Evolutionary conservation across 225 moss, liverwort and hornwort species (phyloP).

Genomic region (Thuidium tamariscinum): DNA sequence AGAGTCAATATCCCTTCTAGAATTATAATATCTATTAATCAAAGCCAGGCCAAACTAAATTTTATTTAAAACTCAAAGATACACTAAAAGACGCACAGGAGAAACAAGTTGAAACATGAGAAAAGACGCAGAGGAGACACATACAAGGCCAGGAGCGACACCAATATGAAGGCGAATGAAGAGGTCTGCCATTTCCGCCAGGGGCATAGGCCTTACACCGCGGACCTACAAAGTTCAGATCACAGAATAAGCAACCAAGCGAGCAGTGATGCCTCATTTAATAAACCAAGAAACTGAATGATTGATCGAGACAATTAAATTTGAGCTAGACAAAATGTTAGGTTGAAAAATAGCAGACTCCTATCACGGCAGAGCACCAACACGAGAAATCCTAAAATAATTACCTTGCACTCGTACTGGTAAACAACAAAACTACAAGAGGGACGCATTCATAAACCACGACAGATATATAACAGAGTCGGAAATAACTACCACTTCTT

Average conservation of each 20-base stretch:
- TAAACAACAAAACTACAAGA: not conserved
- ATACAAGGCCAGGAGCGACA: conserved; percentile 89
- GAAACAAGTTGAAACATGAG: not conserved
- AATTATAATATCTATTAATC: not conserved
- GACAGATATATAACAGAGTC: not conserved
- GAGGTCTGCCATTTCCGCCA: conserved; percentile 82
- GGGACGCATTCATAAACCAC: not conserved
- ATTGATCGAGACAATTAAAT: not conserved
- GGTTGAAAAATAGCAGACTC: not conserved
- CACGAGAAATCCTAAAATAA: not conserved
- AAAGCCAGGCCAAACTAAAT: not conserved
- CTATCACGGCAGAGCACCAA: not conserved
- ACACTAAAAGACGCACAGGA: not conserved
- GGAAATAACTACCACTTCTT: conserved; percentile 74
- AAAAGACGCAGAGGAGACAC: not conserved
- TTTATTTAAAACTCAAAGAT: not conserved
- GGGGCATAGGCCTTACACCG: conserved; percentile 83
- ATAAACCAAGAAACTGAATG: not conserved
- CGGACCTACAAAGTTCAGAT: conserved; percentile 53
- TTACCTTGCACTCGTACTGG: not conserved
- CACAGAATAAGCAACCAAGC: not conserved
- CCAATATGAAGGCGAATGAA: conserved; percentile 72
- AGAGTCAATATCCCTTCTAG: not conserved
- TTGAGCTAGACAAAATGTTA: not conserved
- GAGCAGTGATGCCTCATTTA: not conserved